These are phyloP conservation scores for Epichloe coenophiala DNA, from an alignment of 2,329 filamentous ascomycete species.

Conservation along the genomic window DNA sequence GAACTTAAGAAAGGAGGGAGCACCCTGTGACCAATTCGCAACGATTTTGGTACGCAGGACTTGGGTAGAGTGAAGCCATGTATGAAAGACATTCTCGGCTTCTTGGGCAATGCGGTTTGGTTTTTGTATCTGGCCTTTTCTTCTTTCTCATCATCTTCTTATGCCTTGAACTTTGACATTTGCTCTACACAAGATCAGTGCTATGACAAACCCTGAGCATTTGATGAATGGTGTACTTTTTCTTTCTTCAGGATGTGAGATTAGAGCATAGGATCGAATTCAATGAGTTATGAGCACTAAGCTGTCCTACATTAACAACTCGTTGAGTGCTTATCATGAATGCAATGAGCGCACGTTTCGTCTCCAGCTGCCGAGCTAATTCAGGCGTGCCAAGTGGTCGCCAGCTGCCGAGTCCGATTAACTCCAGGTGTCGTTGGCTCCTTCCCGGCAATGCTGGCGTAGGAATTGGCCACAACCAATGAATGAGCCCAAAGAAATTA, in stretches of 20 bases:
- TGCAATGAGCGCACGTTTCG: too few relatives aligned
- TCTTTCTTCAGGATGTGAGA: neutral
- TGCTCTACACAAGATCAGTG: neutral
- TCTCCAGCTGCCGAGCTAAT: too few relatives aligned
- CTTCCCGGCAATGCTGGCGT: neutral
- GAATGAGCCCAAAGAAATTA: too few relatives aligned
- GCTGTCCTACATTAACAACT: neutral
- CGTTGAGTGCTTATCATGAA: neutral
- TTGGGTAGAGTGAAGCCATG: slow-evolving; percentile 21
- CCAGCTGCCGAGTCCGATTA: neutral
- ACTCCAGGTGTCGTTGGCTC: neutral
- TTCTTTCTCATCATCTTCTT: slow-evolving; percentile 8
- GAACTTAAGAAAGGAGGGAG: slow-evolving; percentile 9
- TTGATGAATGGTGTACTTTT: neutral
- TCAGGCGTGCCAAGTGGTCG: neutral
- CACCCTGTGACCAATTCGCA: slow-evolving; percentile 24
- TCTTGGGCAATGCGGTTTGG: slow-evolving; percentile 14
- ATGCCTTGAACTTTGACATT: neutral
- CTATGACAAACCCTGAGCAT: neutral
- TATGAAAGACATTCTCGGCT: slow-evolving; percentile 20
- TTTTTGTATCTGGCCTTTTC: neutral
- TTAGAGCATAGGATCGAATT: slow-evolving; percentile 2
- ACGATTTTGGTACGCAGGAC: slow-evolving; percentile 18
- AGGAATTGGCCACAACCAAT: neutral
- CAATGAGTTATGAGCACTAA: slow-evolving; percentile 1